phyloP scores from a whole-genome alignment of 495 filamentous ascomycete species.

The Neurospora hispaniola region DNA sequence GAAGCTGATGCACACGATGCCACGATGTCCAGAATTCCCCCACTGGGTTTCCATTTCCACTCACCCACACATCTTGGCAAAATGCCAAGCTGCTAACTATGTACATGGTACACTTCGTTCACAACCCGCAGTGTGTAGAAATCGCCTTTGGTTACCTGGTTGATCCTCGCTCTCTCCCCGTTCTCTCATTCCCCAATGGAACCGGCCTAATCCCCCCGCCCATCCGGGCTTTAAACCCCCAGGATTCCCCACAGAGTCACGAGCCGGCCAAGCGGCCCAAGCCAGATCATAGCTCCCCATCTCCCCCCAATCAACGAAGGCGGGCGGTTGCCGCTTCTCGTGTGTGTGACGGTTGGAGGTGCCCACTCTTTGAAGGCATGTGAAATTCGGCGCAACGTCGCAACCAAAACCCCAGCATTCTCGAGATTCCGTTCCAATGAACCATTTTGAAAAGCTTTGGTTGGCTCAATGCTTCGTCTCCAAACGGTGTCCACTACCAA shows the following conservation, averaged over 20 bases:
- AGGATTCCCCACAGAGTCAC: constrained; percentile 15
- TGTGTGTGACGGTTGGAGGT: neutral
- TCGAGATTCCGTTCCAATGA: neutral
- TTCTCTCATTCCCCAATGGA: neutral
- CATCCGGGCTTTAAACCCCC: neutral
- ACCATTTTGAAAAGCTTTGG: neutral
- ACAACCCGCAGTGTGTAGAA: neutral
- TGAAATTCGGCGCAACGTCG: neutral
- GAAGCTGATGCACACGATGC: neutral
- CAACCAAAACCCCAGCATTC: neutral
- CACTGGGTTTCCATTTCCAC: neutral
- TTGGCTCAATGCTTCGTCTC: neutral
- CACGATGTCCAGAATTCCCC: neutral
- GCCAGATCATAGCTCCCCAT: neutral
- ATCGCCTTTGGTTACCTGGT: neutral
- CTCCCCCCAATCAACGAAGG: neutral
- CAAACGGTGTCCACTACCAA: neutral
- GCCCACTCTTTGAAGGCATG: neutral
- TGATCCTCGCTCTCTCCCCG: neutral
- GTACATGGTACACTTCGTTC: neutral
- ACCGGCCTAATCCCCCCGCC: neutral
- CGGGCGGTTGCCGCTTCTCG: neutral
- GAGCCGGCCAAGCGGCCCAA: constrained; percentile 3
- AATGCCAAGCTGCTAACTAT: neutral
- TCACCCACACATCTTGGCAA: neutral